phyloP scores from a whole-genome alignment of 208 protist genomes.

The Leishmania guyanensis region DNA sequence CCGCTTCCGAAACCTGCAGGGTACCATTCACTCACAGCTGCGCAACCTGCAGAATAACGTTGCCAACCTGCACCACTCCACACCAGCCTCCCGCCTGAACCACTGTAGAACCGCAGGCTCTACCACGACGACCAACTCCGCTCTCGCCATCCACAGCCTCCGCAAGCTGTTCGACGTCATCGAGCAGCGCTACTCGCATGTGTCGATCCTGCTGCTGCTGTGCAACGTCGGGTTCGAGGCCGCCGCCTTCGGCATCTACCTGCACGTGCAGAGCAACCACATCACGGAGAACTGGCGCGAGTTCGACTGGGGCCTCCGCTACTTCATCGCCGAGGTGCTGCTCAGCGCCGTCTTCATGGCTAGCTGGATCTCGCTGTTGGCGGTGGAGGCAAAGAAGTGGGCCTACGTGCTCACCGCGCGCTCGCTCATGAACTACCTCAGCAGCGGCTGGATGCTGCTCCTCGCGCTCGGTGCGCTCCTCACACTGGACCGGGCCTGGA shows the following conservation, averaged over 20 bases:
- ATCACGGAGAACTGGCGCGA: slow-evolving; percentile 16
- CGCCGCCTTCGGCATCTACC: slow-evolving; percentile 37
- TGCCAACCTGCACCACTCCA: slow-evolving; percentile 28
- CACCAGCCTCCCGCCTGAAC: background rate
- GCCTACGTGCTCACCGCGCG: slow-evolving; percentile 28
- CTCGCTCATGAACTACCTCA: slow-evolving; percentile 43
- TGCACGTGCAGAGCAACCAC: slow-evolving; percentile 21
- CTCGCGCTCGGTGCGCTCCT: slow-evolving; percentile 23
- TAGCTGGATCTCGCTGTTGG: slow-evolving; percentile 31
- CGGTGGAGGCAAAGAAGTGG: slow-evolving; percentile 33
- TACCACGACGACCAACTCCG: slow-evolving; percentile 30
- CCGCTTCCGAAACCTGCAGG: slow-evolving; percentile 31
- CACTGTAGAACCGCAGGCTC: slow-evolving; percentile 14
- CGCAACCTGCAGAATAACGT: slow-evolving; percentile 40
- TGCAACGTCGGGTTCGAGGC: slow-evolving; percentile 32
- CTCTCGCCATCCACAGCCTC: slow-evolving; percentile 37
- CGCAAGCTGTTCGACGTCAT: slow-evolving; percentile 54
- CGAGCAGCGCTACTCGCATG: slow-evolving; percentile 46
- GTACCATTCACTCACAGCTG: slow-evolving; percentile 28
- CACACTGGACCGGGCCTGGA: slow-evolving; percentile 28
- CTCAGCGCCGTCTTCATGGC: slow-evolving; percentile 36
- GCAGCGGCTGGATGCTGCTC: slow-evolving; percentile 37
- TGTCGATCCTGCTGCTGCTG: slow-evolving; percentile 39
- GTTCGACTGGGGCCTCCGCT: slow-evolving; percentile 36
- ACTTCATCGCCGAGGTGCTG: slow-evolving; percentile 34